A percentile compares a stretch with the other conserved stretches of the same genome.
Conservation (phyloP, 1,284 basidiomycete genomes). For the Moniliella sp. region DNA sequence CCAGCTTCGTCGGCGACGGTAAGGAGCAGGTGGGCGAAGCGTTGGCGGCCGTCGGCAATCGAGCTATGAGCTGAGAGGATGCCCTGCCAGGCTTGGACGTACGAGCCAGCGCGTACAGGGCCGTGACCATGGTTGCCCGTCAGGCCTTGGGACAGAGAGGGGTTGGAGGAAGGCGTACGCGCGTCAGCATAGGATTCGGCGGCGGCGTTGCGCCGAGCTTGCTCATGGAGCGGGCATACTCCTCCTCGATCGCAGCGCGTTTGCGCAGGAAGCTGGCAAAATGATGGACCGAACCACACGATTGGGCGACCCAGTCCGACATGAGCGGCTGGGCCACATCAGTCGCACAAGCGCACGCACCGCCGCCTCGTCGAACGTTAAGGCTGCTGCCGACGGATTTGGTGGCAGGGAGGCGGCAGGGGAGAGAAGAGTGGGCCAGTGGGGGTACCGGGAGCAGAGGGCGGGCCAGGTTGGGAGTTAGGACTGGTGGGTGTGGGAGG, state of each 20-base stretch:
- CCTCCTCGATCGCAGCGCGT: constrained; percentile 73
- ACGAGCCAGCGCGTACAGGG: constrained; percentile 44
- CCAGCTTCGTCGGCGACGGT: constrained; percentile 90
- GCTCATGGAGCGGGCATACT: constrained; percentile 65
- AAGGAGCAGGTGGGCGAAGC: constrained; percentile 61
- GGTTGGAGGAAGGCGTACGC: too few relatives aligned
- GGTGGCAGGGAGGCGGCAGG: too few relatives aligned
- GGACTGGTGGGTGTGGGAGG: too few relatives aligned
- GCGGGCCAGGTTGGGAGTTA: too few relatives aligned
- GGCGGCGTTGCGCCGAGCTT: too few relatives aligned
- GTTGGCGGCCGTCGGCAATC: constrained; percentile 65
- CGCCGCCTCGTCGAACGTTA: constrained; percentile 85
- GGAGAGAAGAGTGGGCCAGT: too few relatives aligned
- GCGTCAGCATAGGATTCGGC: too few relatives aligned
- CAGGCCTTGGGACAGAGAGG: constrained; percentile 56
- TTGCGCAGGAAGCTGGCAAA: constrained; percentile 78
- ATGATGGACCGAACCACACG: constrained; percentile 72
- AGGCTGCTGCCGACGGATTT: too few relatives aligned
- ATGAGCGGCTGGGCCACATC: constrained; percentile 78
- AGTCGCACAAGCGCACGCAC: constrained; percentile 62
- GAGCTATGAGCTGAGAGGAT: constrained; percentile 68
- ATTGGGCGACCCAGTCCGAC: constrained; percentile 86
- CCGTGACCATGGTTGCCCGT: constrained; percentile 38
- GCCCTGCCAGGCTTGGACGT: constrained; percentile 66
- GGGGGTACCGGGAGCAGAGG: too few relatives aligned